A percentile compares a stretch with the other conserved stretches of the same genome.
These are phyloP conservation scores for Xerocomellus intermedius DNA, from an alignment of 768 basidiomycete genomes.

Conservation along the genomic window DNA sequence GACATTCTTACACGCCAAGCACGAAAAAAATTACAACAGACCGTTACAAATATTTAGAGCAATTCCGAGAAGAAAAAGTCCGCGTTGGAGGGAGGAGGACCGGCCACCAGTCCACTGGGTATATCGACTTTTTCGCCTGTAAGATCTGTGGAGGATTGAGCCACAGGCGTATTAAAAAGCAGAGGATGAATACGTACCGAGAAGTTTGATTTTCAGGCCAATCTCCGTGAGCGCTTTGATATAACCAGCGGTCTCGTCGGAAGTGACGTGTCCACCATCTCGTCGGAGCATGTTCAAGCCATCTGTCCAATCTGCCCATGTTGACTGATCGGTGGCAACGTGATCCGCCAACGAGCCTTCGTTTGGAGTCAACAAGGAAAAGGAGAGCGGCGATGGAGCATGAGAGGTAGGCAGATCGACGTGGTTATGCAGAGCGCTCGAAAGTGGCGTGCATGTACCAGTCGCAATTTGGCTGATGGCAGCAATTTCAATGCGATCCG, in stretches of 20 bases:
- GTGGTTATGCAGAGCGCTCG: constrained; percentile 60
- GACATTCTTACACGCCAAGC: constrained; percentile 1
- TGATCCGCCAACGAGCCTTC: constrained; percentile 76
- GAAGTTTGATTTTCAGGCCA: constrained; percentile 85
- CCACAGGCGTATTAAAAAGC: neutral
- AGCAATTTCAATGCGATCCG: constrained; percentile 81
- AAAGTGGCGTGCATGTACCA: constrained; percentile 68
- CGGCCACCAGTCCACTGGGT: constrained; percentile 74
- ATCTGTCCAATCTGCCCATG: constrained; percentile 95
- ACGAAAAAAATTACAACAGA: constrained; percentile 8
- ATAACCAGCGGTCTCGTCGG: constrained; percentile 82
- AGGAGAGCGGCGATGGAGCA: constrained; percentile 67
- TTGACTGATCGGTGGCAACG: constrained; percentile 71
- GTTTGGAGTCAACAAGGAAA: constrained; percentile 68
- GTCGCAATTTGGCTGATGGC: constrained; percentile 78
- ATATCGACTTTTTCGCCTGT: constrained; percentile 90
- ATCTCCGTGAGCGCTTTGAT: constrained; percentile 88
- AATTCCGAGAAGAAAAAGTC: constrained; percentile 87
- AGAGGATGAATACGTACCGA: constrained; percentile 51
- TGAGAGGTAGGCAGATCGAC: constrained; percentile 57
- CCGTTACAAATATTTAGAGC: constrained; percentile 23
- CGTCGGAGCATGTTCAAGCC: constrained; percentile 84
- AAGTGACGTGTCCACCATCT: constrained; percentile 80
- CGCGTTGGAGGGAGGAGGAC: constrained; percentile 72
- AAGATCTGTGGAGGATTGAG: constrained; percentile 53